Evolutionary conservation across 148 eudicot species (phyloP).

Genomic region (Silene uniflora): DNA sequence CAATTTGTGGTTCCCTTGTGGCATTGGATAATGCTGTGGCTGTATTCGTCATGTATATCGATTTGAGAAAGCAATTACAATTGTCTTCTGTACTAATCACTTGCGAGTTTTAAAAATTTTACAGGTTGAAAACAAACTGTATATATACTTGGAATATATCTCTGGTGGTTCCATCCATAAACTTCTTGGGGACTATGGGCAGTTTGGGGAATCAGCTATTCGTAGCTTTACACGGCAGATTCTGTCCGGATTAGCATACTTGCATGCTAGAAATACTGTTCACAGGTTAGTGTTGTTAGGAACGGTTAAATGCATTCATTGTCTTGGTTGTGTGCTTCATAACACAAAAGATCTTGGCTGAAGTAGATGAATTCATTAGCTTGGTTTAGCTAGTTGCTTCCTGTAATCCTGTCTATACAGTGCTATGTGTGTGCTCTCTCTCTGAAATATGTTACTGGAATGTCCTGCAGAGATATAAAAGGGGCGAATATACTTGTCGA

Average conservation of each 20-base stretch:
- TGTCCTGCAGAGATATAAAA: slow-evolving; percentile 59
- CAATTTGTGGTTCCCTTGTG: too few species aligned
- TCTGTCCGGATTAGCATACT: slow-evolving; percentile 54
- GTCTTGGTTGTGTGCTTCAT: neutral
- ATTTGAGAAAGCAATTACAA: neutral
- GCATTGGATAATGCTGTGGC: too few species aligned
- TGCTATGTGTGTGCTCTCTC: neutral
- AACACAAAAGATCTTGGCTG: too few species aligned
- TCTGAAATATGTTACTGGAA: neutral
- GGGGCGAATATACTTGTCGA: slow-evolving; percentile 76
- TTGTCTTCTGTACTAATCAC: too few species aligned
- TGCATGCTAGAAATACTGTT: slow-evolving; percentile 53
- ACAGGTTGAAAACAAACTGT: slow-evolving; percentile 50
- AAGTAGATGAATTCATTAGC: neutral
- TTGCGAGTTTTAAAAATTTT: neutral
- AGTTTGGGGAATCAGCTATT: slow-evolving; percentile 53
- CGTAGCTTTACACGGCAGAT: slow-evolving; percentile 60
- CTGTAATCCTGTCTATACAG: neutral
- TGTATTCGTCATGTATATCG: too few species aligned
- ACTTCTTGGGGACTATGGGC: slow-evolving; percentile 63
- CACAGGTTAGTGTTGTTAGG: slow-evolving; percentile 44
- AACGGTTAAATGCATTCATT: neutral
- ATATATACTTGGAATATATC: slow-evolving; percentile 62
- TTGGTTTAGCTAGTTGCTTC: neutral
- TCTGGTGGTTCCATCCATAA: slow-evolving; percentile 69